These are phyloP conservation scores for Entomortierella beljakovae DNA, from an alignment of 192 early-diverging fungal genomes.

Conservation along the genomic window DNA sequence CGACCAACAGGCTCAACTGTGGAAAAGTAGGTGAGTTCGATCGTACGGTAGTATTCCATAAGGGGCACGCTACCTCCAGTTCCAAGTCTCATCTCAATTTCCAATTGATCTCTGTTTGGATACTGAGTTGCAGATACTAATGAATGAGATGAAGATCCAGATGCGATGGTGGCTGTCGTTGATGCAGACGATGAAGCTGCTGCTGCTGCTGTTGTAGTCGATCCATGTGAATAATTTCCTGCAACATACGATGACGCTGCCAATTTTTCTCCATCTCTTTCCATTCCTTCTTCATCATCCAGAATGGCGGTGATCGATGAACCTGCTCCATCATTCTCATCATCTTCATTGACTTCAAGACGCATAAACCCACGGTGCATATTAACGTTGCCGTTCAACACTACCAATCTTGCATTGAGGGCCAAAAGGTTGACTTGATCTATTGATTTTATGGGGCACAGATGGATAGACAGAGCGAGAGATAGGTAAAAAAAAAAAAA, in stretches of 20 bases:
- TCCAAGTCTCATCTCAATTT: slow-evolving; percentile 44
- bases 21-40: slow-evolving; percentile 43
- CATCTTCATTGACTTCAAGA: slow-evolving; percentile 48
- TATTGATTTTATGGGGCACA: not conserved
- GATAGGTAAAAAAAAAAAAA: not conserved
- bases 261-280: slow-evolving; percentile 11
- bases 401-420: slow-evolving; percentile 32
- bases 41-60: slow-evolving; percentile 48
- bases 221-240: not conserved
- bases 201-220: not conserved
- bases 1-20: slow-evolving; percentile 50
- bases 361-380: slow-evolving; percentile 55
- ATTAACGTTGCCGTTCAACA: slow-evolving; percentile 39
- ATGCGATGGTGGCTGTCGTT: slow-evolving; percentile 1
- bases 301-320: slow-evolving; percentile 26
- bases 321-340: slow-evolving; percentile 7
- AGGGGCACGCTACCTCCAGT: slow-evolving; percentile 46
- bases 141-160: slow-evolving; percentile 2
- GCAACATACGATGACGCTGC: not conserved
- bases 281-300: slow-evolving; percentile 31
- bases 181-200: slow-evolving; percentile 7
- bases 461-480: too few relatives aligned
- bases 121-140: not conserved
- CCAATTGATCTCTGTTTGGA: slow-evolving; percentile 28
- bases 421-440: slow-evolving; percentile 48